A percentile compares a stretch with the other conserved stretches of the same genome.
These are phyloP conservation scores for Penicillium verrucosum DNA, from an alignment of 2,329 filamentous ascomycete species.

Conservation along the genomic window DNA sequence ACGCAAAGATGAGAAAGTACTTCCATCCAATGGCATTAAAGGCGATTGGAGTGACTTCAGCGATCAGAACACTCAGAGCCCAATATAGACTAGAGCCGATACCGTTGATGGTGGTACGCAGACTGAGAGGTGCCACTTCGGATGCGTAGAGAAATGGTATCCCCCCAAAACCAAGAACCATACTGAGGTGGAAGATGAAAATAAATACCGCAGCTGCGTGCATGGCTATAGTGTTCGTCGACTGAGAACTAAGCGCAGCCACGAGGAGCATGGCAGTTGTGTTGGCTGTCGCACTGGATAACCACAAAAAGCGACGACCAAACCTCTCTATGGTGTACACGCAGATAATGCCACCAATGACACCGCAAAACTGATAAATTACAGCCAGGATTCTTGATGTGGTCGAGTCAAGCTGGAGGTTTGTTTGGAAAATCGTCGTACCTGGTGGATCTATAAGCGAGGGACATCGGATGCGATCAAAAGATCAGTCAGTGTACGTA, in stretches of 20 bases:
- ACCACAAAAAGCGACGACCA: constrained; percentile 13
- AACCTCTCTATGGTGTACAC: constrained; percentile 17
- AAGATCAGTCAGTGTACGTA: neutral
- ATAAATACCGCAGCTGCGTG: constrained; percentile 52
- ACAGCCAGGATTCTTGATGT: constrained; percentile 13
- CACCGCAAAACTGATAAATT: constrained; percentile 12
- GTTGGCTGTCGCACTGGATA: constrained; percentile 10
- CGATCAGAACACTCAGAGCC: constrained; percentile 40
- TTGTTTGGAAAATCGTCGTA: constrained; percentile 17
- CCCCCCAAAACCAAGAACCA: constrained; percentile 58
- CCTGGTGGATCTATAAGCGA: constrained; percentile 3
- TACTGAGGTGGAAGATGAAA: constrained; percentile 60
- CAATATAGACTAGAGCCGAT: constrained; percentile 50
- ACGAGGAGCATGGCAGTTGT: constrained; percentile 13
- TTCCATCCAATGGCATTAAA: constrained; percentile 48
- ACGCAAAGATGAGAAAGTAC: constrained; percentile 46
- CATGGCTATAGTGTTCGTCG: constrained; percentile 10
- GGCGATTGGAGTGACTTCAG: constrained; percentile 38
- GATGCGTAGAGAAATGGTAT: constrained; percentile 55
- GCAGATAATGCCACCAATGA: constrained; percentile 13
- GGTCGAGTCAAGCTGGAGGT: constrained; percentile 10
- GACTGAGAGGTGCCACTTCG: constrained; percentile 15
- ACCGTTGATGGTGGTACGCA: constrained; percentile 51
- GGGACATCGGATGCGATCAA: neutral
- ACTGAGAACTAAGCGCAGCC: constrained; percentile 14